phyloP scores from a whole-genome alignment of 2,329 filamentous ascomycete species.

The Paraconiothyrium brasiliense region DNA sequence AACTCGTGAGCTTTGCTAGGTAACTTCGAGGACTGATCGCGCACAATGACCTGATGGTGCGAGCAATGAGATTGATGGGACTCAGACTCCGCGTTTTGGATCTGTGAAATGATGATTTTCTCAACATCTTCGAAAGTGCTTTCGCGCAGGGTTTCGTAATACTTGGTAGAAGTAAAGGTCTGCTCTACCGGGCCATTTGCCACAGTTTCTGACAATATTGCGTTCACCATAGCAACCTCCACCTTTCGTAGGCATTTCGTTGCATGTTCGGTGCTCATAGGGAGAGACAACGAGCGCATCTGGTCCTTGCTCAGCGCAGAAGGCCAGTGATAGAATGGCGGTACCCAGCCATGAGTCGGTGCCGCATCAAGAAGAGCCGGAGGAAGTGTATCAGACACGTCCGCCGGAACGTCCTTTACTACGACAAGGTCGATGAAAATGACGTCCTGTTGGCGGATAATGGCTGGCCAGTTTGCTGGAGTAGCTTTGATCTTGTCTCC shows the following conservation, averaged over 20 bases:
- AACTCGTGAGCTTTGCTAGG: constrained; percentile 22
- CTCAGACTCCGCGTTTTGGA: neutral
- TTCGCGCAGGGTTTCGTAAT: constrained; percentile 37
- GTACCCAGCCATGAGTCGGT: constrained; percentile 12
- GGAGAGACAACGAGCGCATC: neutral
- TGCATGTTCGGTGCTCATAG: constrained; percentile 12
- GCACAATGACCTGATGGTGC: constrained; percentile 30
- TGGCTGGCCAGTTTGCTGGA: constrained; percentile 31
- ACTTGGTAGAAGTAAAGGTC: constrained; percentile 36
- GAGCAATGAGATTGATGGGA: neutral
- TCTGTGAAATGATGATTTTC: constrained; percentile 11
- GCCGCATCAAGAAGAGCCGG: neutral
- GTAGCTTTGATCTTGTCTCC: constrained; percentile 21
- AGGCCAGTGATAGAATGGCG: constrained; percentile 44
- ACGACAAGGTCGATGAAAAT: constrained; percentile 35
- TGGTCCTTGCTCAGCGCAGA: neutral
- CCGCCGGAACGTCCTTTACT: constrained; percentile 12
- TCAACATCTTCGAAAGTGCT: constrained; percentile 18
- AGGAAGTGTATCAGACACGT: constrained; percentile 3
- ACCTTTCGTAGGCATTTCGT: constrained; percentile 33
- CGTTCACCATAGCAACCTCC: constrained; percentile 34
- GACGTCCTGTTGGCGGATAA: constrained; percentile 26
- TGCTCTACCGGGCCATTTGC: constrained; percentile 27
- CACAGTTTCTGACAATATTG: constrained; percentile 20
- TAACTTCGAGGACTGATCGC: constrained; percentile 25